phyloP scores from a whole-genome alignment of 2,329 filamentous ascomycete genomes.

The Alternaria sp. region DNA sequence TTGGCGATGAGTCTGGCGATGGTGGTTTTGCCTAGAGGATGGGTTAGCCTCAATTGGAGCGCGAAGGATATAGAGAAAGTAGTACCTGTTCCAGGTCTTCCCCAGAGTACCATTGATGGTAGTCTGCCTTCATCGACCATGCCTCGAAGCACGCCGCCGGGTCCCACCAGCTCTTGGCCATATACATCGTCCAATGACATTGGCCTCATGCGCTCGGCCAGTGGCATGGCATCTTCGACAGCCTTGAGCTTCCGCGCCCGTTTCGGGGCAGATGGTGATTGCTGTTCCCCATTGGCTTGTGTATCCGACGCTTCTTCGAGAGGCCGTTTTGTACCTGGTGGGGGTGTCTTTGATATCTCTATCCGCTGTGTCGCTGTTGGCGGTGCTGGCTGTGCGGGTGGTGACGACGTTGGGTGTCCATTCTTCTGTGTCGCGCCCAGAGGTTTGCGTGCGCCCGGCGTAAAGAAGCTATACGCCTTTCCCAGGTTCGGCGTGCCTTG shows the following conservation, averaged over 20 bases:
- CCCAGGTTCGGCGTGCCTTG: conserved; percentile 39
- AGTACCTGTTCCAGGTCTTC: conserved; percentile 68
- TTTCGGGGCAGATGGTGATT: conserved; percentile 56
- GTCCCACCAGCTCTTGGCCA: conserved; percentile 90
- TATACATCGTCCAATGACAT: conserved; percentile 81
- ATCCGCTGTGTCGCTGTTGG: conserved; percentile 14
- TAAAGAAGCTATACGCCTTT: conserved; percentile 60
- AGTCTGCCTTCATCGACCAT: conserved; percentile 86
- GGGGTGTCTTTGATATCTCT: conserved; percentile 35
- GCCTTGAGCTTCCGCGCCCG: conserved; percentile 63
- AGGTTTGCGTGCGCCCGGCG: conserved; percentile 55
- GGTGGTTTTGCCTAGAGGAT: conserved; percentile 74
- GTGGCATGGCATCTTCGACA: conserved; percentile 74
- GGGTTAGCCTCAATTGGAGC: background rate
- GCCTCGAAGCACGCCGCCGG: conserved; percentile 79
- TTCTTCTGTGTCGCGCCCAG: conserved; percentile 26
- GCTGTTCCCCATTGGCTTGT: conserved; percentile 25
- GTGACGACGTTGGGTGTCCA: conserved; percentile 26
- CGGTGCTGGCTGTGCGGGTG: conserved; percentile 19
- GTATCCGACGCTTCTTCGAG: conserved; percentile 27
- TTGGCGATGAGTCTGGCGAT: conserved; percentile 90
- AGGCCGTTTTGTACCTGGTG: conserved; percentile 33
- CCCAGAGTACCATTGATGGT: conserved; percentile 96
- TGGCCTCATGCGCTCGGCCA: conserved; percentile 94
- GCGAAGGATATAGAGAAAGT: background rate